Percentiles rank a stretch among this genome's conserved stretches.
These are phyloP conservation scores for Nakazawaea ishiwadae DNA, from an alignment of 805 yeast species.

Conservation along the genomic window DNA sequence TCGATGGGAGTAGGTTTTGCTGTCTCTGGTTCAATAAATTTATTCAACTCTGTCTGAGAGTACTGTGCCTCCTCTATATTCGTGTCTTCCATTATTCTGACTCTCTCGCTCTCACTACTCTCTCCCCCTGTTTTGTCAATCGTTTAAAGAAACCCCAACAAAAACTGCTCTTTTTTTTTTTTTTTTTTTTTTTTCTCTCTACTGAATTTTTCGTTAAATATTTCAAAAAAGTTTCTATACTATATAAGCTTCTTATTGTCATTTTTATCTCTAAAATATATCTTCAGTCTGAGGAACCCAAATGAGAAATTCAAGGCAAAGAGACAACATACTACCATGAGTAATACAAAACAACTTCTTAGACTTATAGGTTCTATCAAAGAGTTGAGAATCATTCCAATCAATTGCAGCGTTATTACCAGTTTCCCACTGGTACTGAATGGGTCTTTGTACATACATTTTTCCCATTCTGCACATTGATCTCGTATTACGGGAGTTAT, in stretches of 20 bases:
- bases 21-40: neutral
- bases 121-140: no score
- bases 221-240: neutral
- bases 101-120: no score
- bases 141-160: no score
- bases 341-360: slow-evolving; percentile 46
- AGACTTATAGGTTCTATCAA: slow-evolving; percentile 65
- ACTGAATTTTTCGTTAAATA: neutral
- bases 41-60: slow-evolving; percentile 23
- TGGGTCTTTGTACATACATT: slow-evolving; percentile 61
- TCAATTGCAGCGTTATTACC: slow-evolving; percentile 52
- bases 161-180: neutral
- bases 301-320: slow-evolving; percentile 48
- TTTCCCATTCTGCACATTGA: slow-evolving; percentile 57
- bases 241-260: neutral
- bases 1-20: no score
- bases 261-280: slow-evolving; percentile 2
- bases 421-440: slow-evolving; percentile 22
- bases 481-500: slow-evolving; percentile 55
- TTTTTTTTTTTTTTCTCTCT: neutral
- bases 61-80: slow-evolving; percentile 24
- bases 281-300: slow-evolving; percentile 11
- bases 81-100: neutral
- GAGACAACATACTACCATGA: slow-evolving; percentile 37
- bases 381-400: slow-evolving; percentile 59